Evolutionary conservation across 768 basidiomycete species (phyloP).

Genomic region (Russula dissimulans): DNA sequence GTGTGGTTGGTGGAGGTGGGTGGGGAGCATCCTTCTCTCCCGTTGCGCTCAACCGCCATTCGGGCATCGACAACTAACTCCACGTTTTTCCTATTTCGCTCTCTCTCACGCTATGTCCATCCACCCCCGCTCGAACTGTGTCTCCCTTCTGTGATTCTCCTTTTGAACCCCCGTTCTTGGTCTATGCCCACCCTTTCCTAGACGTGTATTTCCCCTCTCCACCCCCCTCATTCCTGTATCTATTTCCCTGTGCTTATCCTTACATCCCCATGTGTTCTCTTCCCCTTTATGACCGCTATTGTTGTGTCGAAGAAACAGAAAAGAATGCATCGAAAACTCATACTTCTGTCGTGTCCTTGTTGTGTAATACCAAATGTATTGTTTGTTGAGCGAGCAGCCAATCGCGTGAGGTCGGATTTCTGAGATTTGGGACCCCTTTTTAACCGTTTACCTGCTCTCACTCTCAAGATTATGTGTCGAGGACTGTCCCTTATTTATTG

Average conservation of each 20-base stretch:
- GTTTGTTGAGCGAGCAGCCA: not conserved
- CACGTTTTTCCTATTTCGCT: too few relatives aligned
- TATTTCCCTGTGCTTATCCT: not conserved
- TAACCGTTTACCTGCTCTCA: not conserved
- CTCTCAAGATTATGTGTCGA: not conserved
- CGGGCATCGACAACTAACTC: not conserved
- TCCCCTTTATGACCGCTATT: not conserved
- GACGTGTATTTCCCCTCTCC: not conserved
- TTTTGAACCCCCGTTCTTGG: not conserved
- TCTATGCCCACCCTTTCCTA: conserved; percentile 2
- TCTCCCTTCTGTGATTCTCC: not conserved
- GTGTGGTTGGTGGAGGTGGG: too few relatives aligned
- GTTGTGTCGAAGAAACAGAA: too few relatives aligned
- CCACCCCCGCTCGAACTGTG: not conserved
- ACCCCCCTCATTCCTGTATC: not conserved
- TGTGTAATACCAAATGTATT: not conserved
- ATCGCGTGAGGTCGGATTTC: not conserved
- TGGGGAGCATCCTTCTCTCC: too few relatives aligned
- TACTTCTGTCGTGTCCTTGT: too few relatives aligned
- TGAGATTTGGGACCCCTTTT: not conserved
- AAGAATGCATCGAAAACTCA: too few relatives aligned
- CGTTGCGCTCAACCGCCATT: not conserved
- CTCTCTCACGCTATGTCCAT: not conserved
- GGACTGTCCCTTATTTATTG: not conserved
- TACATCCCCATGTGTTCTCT: not conserved